Evolutionary conservation across 2,329 filamentous ascomycete species (phyloP), one percentile per base, ranked within the genome.

Genomic region (Drechslerella stenobrocha): DNA sequence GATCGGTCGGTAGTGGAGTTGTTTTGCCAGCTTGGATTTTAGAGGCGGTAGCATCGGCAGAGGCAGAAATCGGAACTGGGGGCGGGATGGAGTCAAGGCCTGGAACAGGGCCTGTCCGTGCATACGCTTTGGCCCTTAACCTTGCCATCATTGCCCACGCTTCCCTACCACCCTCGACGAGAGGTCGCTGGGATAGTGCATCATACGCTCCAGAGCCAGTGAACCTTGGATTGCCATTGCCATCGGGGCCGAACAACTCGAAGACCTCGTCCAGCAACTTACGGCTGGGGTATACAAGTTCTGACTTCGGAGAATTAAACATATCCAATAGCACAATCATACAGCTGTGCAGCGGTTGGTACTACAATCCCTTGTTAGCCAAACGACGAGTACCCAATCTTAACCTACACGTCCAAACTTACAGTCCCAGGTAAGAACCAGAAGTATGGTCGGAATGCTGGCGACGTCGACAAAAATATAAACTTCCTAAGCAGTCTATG

Each of bases 261-360:
- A 73, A 73, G 6, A 73, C 65, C 48, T 73, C 53, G 22, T 73
- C 71, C n/a, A 73, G 66, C 37, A 72, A 70, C 30, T 44, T 58
- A 3, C 70, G 63, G 22, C 61, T 69, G 13, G 64, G 58, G 7
- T 48, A 46, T 5, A 71, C 70, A 35, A 72, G 70, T 3, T 57
- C 56, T 18, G 69, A 59, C 8, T 63, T 59, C 7, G 72, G 72
- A 4, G 57, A 64, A 30, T 73, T 69, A 57, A 71, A 63, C 6
- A 73, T 63, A 50, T 73, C 72, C 15, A 73, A 60, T 5, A 73
- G 64, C 3, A 73, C 59, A 47, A 73, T 71, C 71, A 73, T 73
- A 22, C 70, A 71, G 18, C 71, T 70, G 53, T 73, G 72, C 1
- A 73, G 70, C 20, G 72, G 72, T 48, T 73, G 72, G 57, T 71